Evolutionary conservation across 805 yeast genomes (phyloP).

Genomic region (Yueomyces sp.): DNA sequence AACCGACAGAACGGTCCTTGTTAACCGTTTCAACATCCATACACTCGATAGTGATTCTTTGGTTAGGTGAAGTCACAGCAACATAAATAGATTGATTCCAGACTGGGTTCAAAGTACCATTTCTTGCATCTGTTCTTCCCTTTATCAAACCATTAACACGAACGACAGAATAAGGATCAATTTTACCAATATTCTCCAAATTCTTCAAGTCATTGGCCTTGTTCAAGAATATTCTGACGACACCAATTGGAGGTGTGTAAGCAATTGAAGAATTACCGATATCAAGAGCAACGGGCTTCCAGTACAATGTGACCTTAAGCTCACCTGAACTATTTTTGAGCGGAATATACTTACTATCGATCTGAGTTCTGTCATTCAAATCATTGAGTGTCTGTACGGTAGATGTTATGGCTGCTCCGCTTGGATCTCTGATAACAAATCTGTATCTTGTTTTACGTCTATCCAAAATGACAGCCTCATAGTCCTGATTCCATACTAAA

Average conservation of each 20-base stretch:
- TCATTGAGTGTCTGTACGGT: constrained; percentile 46
- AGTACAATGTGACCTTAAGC: constrained; percentile 50
- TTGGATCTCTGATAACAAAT: constrained; percentile 50
- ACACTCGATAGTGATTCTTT: constrained; percentile 70
- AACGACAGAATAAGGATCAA: constrained; percentile 83
- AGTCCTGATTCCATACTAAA: constrained; percentile 52
- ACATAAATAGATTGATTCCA: constrained; percentile 78
- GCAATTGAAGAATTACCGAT: constrained; percentile 62
- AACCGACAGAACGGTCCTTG: constrained; percentile 82
- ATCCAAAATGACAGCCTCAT: constrained; percentile 59
- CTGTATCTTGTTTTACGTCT: constrained; percentile 59
- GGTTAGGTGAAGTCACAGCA: constrained; percentile 72
- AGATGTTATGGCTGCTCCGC: constrained; percentile 45
- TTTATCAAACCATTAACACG: constrained; percentile 63
- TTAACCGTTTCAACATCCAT: constrained; percentile 78
- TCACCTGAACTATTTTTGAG: constrained; percentile 60
- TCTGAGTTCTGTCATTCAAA: constrained; percentile 63
- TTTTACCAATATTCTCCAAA: constrained; percentile 76
- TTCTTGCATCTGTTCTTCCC: constrained; percentile 61
- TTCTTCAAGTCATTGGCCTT: constrained; percentile 67
- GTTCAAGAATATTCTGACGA: constrained; percentile 57
- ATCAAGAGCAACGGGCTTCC: constrained; percentile 76
- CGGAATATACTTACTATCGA: constrained; percentile 67
- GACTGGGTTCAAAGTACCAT: constrained; percentile 60
- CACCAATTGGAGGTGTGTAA: constrained; percentile 92